Base-by-base conservation (phyloP, 768 basidiomycete species). In the Podaxis sp. region DNA sequence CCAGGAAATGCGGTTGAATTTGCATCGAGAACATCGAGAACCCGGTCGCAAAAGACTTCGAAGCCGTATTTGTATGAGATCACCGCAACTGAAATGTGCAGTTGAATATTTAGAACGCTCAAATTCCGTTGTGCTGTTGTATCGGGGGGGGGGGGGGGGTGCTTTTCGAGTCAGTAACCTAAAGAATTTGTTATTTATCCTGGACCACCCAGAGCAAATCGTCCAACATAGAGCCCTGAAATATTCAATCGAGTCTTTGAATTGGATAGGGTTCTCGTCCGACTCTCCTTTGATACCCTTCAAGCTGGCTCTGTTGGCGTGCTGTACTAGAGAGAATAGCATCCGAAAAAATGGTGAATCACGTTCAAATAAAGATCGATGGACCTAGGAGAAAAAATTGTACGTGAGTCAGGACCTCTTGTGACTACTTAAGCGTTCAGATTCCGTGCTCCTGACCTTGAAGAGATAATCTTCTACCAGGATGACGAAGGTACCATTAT, bases 181-280 rank as follows among this genome's bases (percentile, higher is more conserved):
- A 44, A 10, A 4, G 28, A 11, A 18, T 7, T 1, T 3, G 6
- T 32, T 7, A 3, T 7, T 28, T 21, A 32, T 40, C 42, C 14
- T 2, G 3, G 52, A 65, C 4, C 59, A 69, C 66, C 61, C 52
- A 4, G 68, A 64, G 42, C 66, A 69, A 21, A 67, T 51, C 42
- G 52, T 53, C 65, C 64, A 69, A 23, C 67, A 69, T 18, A 64
- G 46, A 11, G 63, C 63, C 28, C 66, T 61, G 23, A 69, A 64
- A 13, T 66, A 64, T 3, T 61, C 62, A 35, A 50, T 53, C 13
- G 47, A 46, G 35, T 66, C 66, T 2, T 60, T 55, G 10, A 65
- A 53, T 14, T 60, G 32, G 27, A 65, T 48, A 25, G 67, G 67
- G n/a, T 61, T 27, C 11, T 64, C 57, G 36, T 64, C 67, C 40